Evolutionary conservation across 306 rosid species (phyloP).

Genomic region (Carpinus viminea): DNA sequence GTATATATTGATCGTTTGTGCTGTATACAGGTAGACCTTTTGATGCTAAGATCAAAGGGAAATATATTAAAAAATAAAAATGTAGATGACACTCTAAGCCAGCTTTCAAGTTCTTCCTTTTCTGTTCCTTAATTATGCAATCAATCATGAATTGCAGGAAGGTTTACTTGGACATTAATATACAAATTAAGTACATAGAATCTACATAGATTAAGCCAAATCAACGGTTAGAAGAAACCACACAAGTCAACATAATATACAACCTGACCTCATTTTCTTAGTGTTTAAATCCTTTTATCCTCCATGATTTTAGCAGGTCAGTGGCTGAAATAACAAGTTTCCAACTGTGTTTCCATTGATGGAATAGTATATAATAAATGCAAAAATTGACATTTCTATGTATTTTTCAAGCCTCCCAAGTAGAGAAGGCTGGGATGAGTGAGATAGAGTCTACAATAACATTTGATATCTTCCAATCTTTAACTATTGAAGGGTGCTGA

Average conservation of each 20-base stretch:
- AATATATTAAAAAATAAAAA: conserved; percentile 39
- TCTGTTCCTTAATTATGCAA: conserved; percentile 39
- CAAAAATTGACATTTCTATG: too few species aligned
- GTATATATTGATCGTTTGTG: too few species aligned
- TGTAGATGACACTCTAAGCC: conserved; percentile 32
- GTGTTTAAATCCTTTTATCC: conserved; percentile 42
- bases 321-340: conserved; percentile 58
- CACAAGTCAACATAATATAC: conserved; percentile 51
- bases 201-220: conserved; percentile 38
- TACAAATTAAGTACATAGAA: conserved; percentile 39
- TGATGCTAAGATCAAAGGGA: conserved; percentile 19
- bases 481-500: too few species aligned
- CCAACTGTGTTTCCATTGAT: conserved; percentile 38
- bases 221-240: conserved; percentile 54
- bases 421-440: too few species aligned
- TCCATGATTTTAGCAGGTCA: conserved; percentile 50
- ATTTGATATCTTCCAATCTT: too few species aligned
- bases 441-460: too few species aligned
- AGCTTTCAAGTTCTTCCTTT: conserved; percentile 56
- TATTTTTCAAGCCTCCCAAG: too few species aligned
- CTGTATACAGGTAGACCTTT: background rate
- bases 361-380: too few species aligned
- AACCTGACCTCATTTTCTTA: conserved; percentile 14
- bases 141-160: conserved; percentile 36
- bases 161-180: conserved; percentile 30